Conservation (phyloP, 176 grass and related monocot species). For the Melocanna baccifera region DNA sequence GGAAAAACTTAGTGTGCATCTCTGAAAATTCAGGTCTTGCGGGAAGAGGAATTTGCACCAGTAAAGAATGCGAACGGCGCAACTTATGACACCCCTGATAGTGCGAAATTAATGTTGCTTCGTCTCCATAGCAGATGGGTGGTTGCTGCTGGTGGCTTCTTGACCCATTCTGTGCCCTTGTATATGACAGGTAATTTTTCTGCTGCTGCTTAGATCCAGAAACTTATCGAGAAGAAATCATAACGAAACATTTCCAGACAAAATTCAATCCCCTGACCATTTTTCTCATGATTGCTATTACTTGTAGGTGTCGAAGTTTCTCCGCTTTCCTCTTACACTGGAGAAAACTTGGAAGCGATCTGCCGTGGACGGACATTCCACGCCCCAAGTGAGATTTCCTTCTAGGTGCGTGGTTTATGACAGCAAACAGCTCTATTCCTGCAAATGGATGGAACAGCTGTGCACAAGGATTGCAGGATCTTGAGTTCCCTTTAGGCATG, state of each 20-base stretch:
- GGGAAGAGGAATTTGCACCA: slow-evolving; percentile 97
- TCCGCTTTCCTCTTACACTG: slow-evolving; percentile 63
- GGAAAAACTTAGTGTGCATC: neutral
- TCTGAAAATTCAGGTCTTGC: slow-evolving; percentile 49
- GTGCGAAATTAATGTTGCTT: slow-evolving; percentile 79
- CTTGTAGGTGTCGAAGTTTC: slow-evolving; percentile 79
- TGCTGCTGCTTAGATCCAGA: neutral
- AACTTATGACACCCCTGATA: slow-evolving; percentile 84
- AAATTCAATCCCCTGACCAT: neutral
- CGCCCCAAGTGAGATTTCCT: slow-evolving; percentile 76
- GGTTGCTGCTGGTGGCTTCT: slow-evolving; percentile 89
- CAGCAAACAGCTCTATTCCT: neutral
- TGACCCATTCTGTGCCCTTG: slow-evolving; percentile 92
- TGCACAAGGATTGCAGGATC: neutral
- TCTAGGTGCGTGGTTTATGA: slow-evolving; percentile 35
- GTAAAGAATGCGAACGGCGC: slow-evolving; percentile 93
- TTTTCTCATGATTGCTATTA: neutral
- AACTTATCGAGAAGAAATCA: neutral
- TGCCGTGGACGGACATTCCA: slow-evolving; percentile 86
- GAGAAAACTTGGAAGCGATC: slow-evolving; percentile 86
- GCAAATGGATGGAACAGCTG: neutral
- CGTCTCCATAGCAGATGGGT: slow-evolving; percentile 99
- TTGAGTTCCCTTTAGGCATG: neutral
- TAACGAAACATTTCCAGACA: neutral
- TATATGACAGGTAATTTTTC: slow-evolving; percentile 78